These are phyloP conservation scores for Infundibulicybe gibba DNA, from an alignment of 768 basidiomycete genomes.

Conservation along the genomic window DNA sequence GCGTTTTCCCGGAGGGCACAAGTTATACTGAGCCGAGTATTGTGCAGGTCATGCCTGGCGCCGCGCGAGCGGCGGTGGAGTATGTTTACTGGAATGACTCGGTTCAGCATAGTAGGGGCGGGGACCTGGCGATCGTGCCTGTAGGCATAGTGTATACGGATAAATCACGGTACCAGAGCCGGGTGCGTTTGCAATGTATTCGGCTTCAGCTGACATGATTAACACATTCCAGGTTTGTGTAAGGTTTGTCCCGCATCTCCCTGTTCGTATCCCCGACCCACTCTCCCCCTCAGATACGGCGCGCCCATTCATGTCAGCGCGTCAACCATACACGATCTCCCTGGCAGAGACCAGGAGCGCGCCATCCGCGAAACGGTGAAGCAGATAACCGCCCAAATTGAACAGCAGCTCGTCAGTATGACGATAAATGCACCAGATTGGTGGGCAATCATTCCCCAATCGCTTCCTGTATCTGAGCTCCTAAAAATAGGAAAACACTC, in stretches of 20 bases:
- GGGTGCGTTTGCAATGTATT: constrained; percentile 29
- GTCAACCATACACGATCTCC: constrained; percentile 39
- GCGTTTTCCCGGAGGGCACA: constrained; percentile 67
- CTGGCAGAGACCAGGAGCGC: constrained; percentile 29
- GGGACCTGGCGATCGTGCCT: constrained; percentile 49
- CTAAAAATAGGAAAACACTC: constrained; percentile 49
- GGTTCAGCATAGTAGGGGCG: constrained; percentile 9
- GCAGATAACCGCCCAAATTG: constrained; percentile 45
- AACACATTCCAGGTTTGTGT: constrained; percentile 15
- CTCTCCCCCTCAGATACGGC: constrained; percentile 40
- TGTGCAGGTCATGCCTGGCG: constrained; percentile 54
- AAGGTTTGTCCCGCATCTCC: not conserved
- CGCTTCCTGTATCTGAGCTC: not conserved
- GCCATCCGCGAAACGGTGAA: constrained; percentile 48
- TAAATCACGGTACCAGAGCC: constrained; percentile 60
- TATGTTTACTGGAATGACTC: constrained; percentile 39
- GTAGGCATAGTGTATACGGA: constrained; percentile 70
- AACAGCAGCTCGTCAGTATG: constrained; percentile 42
- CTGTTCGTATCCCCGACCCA: not conserved
- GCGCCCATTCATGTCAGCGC: constrained; percentile 45
- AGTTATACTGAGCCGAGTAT: constrained; percentile 46
- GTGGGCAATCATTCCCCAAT: constrained; percentile 30
- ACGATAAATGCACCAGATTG: constrained; percentile 70
- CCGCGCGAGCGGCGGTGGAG: constrained; percentile 71
- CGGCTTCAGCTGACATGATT: constrained; percentile 1